Evolutionary conservation across 345 rosid species (phyloP), one percentile per base, ranked within the genome.

Genomic region (Angophora floribunda): DNA sequence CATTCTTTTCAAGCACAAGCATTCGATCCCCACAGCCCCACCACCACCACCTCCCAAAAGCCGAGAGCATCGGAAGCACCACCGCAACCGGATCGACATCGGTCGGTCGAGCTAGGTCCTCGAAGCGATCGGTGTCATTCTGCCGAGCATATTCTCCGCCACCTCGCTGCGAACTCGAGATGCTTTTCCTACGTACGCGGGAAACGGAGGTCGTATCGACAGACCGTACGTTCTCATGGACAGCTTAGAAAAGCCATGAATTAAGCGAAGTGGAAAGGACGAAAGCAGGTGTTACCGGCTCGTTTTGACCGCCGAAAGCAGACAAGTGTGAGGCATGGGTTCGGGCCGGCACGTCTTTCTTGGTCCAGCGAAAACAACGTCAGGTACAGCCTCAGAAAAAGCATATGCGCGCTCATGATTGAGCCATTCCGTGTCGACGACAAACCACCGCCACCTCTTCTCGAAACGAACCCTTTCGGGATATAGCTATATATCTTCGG

Each of bases 1-100:
- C 90, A 86, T 86, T 87, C 91, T 87, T 89, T 89, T 86, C 45
- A 30, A 79, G 80, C 85, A 86, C 49, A 41, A 75, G 84, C 84
- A 75, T 75, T 41, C 84, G 84, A 75, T 41, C 84, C 49, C 84
- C 28, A 44, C 84, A 19, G 84, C 28, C 84, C 84, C 84, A 63
- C 75, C 84, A 70, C 79, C 79, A 30, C 80, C 80, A 55, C 61
- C 61, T 55, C 44, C 45, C 49, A 22, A 75, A 75, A 22, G 84
- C 49, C 7, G 67, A 61, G 80, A 75, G 84, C 14, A 75, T 75
- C 26, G 21, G 41, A 11, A 75, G 49, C 49, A 75, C 84, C 26
- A 14, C 84, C 41, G 41, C 41, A 36, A 41, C 84, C 44, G 7
- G 49, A 45, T 41, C 28, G 84, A 75, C 84, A 7, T 41, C 22